Conservation (phyloP, 2,329 filamentous ascomycete species). For the Aaosphaeria pasadenensis region DNA sequence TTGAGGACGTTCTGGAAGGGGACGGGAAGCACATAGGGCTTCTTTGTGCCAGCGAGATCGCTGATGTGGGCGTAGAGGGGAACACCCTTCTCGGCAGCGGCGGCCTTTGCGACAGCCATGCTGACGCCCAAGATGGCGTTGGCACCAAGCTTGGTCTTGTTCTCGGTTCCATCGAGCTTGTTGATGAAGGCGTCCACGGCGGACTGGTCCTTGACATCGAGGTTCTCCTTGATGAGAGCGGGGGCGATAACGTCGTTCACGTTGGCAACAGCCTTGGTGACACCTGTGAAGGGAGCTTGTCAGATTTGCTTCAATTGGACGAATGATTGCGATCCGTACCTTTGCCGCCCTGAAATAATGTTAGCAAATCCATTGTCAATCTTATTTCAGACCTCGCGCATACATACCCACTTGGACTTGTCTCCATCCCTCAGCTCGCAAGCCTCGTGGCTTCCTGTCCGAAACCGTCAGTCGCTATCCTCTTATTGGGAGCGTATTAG, state of each 20-base stretch:
- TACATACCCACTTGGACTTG: slow-evolving; percentile 46
- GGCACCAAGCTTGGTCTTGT: slow-evolving; percentile 59
- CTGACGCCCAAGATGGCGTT: slow-evolving; percentile 61
- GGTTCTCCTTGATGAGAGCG: slow-evolving; percentile 51
- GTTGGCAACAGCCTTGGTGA: slow-evolving; percentile 55
- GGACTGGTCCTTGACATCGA: slow-evolving; percentile 55
- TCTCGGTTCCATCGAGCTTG: slow-evolving; percentile 55
- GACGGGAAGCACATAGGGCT: slow-evolving; percentile 55
- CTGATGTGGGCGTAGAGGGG: slow-evolving; percentile 59
- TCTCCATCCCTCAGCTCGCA: slow-evolving; percentile 55
- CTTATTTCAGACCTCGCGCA: too few relatives aligned
- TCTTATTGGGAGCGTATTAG: slow-evolving; percentile 5
- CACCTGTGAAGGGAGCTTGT: slow-evolving; percentile 32
- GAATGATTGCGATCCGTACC: slow-evolving; percentile 26
- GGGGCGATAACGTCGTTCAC: slow-evolving; percentile 55
- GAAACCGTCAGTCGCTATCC: background rate
- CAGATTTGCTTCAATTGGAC: slow-evolving; percentile 5
- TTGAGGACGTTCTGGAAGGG: slow-evolving; percentile 58
- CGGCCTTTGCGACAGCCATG: slow-evolving; percentile 59
- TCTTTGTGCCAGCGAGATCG: slow-evolving; percentile 51
- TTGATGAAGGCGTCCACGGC: slow-evolving; percentile 53
- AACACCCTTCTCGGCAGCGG: slow-evolving; percentile 51
- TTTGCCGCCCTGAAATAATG: slow-evolving; percentile 40
- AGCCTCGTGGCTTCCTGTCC: slow-evolving; percentile 48
- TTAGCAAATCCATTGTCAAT: too few relatives aligned